These are phyloP conservation scores for Coleophoma eucalyptorum DNA, from an alignment of 2,329 filamentous ascomycete species.

Conservation along the genomic window DNA sequence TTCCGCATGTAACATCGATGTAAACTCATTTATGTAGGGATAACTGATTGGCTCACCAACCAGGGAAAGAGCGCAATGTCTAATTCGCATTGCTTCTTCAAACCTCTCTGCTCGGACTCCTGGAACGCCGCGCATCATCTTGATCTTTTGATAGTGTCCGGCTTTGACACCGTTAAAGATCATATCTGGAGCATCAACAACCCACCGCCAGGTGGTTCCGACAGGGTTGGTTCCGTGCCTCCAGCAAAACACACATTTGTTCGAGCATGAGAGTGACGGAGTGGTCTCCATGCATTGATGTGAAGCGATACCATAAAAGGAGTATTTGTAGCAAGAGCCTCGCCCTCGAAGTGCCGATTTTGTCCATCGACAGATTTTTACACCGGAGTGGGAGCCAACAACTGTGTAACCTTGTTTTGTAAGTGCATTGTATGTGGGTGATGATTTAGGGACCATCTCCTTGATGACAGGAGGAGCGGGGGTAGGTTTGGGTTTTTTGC, in stretches of 20 bases:
- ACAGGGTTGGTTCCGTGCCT: constrained; percentile 96
- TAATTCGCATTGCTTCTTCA: constrained; percentile 86
- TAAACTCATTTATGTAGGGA: constrained; percentile 91
- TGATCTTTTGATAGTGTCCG: constrained; percentile 95
- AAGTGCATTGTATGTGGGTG: constrained; percentile 81
- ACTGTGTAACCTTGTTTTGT: constrained; percentile 98
- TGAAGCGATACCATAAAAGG: constrained; percentile 93
- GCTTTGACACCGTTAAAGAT: constrained; percentile 90
- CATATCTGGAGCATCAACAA: constrained; percentile 83
- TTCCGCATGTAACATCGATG: constrained; percentile 77
- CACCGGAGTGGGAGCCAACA: constrained; percentile 89
- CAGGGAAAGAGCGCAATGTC: constrained; percentile 86
- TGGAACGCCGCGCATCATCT: constrained; percentile 91
- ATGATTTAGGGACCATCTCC: constrained; percentile 91
- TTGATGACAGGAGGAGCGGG: constrained; percentile 50
- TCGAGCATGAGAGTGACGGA: constrained; percentile 90
- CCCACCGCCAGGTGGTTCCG: constrained; percentile 94
- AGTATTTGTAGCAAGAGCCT: constrained; percentile 96
- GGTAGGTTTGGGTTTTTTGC: constrained; percentile 40
- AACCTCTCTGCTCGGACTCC: constrained; percentile 91
- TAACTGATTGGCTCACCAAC: constrained; percentile 99
- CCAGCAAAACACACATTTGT: constrained; percentile 99
- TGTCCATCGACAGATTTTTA: constrained; percentile 98
- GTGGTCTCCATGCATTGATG: constrained; percentile 99
- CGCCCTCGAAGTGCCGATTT: constrained; percentile 92